Evolutionary conservation across 31 red algal genomes (phyloP).

Genomic region (Pterothamnion heteromorphum): DNA sequence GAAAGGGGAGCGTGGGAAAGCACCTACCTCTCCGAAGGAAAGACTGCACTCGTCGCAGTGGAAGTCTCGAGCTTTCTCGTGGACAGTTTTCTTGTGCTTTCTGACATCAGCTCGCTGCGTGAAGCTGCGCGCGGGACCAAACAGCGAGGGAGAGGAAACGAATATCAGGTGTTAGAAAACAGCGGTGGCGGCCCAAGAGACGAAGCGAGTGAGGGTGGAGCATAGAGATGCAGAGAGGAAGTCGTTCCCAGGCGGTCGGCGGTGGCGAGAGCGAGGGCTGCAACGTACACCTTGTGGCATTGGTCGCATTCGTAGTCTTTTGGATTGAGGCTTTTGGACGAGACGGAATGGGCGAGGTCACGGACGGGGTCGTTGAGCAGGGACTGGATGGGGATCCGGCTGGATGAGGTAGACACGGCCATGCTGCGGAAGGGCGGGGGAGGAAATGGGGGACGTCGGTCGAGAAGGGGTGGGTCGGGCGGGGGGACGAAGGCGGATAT

Average conservation of each 20-base stretch:
- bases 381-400: slow-evolving; percentile 58
- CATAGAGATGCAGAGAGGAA: neutral
- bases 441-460: too few relatives aligned
- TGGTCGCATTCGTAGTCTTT: slow-evolving; percentile 53
- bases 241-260: neutral
- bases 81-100: slow-evolving; percentile 71
- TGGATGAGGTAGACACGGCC: slow-evolving; percentile 17
- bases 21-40: slow-evolving; percentile 67
- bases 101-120: slow-evolving; percentile 64
- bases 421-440: too few relatives aligned
- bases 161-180: neutral
- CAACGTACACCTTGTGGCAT: slow-evolving; percentile 56
- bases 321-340: neutral
- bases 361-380: slow-evolving; percentile 57
- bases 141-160: neutral
- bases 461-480: too few relatives aligned
- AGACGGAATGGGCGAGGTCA: neutral
- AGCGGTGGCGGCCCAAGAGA: neutral
- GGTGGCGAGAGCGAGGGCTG: neutral
- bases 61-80: slow-evolving; percentile 66
- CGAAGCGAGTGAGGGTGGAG: neutral
- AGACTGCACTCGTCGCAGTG: slow-evolving; percentile 54
- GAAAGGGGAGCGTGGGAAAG: too few relatives aligned
- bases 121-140: slow-evolving; percentile 41
- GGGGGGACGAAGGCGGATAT: too few relatives aligned